phyloP scores from a whole-genome alignment of 2,329 filamentous ascomycete species.

The Thermoascus crustaceus region DNA sequence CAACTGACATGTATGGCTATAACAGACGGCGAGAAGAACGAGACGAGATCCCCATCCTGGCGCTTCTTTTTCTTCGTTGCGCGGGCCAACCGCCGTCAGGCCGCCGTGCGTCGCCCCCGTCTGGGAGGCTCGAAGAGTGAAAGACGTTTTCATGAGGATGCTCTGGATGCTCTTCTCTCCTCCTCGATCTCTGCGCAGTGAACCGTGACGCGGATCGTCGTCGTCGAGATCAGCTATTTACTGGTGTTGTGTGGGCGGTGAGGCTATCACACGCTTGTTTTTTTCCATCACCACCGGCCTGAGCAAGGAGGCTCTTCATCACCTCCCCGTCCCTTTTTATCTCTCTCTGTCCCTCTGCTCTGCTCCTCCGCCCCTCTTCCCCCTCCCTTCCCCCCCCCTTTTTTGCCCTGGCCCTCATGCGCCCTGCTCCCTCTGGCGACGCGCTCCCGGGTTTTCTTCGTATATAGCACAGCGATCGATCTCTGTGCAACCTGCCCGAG shows the following conservation, averaged over 20 bases:
- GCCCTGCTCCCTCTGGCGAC: not conserved
- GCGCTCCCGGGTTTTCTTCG: too few species aligned
- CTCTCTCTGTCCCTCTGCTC: not conserved
- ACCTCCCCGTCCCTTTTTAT: not conserved
- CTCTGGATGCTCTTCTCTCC: too few species aligned
- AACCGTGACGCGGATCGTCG: not conserved
- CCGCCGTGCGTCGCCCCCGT: too few species aligned
- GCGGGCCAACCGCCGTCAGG: too few species aligned
- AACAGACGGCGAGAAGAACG: not conserved
- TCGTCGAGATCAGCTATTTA: not conserved
- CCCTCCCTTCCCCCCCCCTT: not conserved
- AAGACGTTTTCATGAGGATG: too few species aligned
- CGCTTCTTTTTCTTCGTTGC: too few species aligned
- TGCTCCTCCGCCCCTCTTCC: not conserved
- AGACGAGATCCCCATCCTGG: not conserved
- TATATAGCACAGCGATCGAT: too few species aligned
- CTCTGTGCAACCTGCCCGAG: too few species aligned
- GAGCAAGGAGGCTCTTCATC: not conserved
- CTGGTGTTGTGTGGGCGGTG: slow-evolving; percentile 1
- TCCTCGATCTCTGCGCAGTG: not conserved
- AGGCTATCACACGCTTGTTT: not conserved
- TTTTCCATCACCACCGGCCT: not conserved
- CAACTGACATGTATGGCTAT: too few species aligned
- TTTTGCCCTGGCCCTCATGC: not conserved
- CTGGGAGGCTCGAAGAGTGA: too few species aligned